These are phyloP conservation scores for Apophysomyces ossiformis DNA, from an alignment of 371 early-diverging fungal genomes.

Conservation along the genomic window DNA sequence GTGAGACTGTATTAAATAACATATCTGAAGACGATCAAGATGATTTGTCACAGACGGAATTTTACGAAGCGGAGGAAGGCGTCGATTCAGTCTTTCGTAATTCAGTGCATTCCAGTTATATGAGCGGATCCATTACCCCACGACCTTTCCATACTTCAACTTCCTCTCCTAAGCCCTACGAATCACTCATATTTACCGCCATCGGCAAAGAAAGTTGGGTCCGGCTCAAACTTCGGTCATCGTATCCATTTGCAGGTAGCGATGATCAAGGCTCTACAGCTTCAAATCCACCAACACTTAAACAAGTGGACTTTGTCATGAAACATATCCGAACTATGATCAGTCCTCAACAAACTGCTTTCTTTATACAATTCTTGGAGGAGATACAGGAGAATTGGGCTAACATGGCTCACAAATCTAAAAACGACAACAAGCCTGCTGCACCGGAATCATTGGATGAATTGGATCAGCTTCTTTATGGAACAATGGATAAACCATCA, in stretches of 20 bases:
- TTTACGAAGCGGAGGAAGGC: constrained; percentile 39
- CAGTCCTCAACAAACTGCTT: constrained; percentile 40
- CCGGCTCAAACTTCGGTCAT: constrained; percentile 38
- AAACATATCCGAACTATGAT: constrained; percentile 34
- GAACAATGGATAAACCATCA: background rate
- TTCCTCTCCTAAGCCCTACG: constrained; percentile 27
- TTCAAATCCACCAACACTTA: constrained; percentile 18
- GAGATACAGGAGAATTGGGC: constrained; percentile 11
- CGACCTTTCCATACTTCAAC: constrained; percentile 8
- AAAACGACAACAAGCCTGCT: background rate
- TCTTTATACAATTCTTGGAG: constrained; percentile 37
- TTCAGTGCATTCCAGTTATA: constrained; percentile 26
- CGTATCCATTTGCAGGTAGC: constrained; percentile 17
- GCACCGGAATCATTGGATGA: background rate
- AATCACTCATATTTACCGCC: constrained; percentile 46
- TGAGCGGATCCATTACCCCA: constrained; percentile 43
- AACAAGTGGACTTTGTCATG: constrained; percentile 38
- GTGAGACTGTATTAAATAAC: constrained; percentile 28
- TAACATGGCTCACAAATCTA: background rate
- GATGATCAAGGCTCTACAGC: constrained; percentile 3
- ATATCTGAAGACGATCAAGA: constrained; percentile 14
- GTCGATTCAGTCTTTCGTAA: constrained; percentile 15
- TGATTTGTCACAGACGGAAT: constrained; percentile 35
- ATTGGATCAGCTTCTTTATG: background rate
- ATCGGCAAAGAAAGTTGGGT: constrained; percentile 45